Percentiles rank a stretch among this genome's conserved stretches.
Evolutionary conservation across 805 yeast genomes (phyloP).

Genomic region (Candida ponderosae): DNA sequence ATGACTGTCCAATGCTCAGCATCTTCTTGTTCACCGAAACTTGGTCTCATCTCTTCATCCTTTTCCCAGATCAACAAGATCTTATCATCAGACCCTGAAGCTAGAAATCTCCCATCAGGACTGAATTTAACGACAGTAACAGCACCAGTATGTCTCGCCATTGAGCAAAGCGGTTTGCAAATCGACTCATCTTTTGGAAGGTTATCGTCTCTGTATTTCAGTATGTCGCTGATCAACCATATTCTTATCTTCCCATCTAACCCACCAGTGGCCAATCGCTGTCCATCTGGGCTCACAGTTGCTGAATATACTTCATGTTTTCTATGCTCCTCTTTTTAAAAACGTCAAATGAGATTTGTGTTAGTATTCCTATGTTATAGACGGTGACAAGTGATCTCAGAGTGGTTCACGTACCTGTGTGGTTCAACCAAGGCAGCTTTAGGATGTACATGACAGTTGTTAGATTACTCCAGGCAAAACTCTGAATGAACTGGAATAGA

Average conservation of each 20-base stretch:
- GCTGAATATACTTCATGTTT: conserved; percentile 82
- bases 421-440: conserved; percentile 68
- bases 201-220: conserved; percentile 23
- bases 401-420: conserved; percentile 29
- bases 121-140: conserved; percentile 91
- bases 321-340: conserved; percentile 58
- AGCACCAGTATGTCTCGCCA: conserved; percentile 95
- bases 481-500: too few relatives aligned
- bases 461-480: too few relatives aligned
- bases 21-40: conserved; percentile 71
- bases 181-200: conserved; percentile 20
- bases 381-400: background rate
- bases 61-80: conserved; percentile 88
- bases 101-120: conserved; percentile 85
- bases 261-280: conserved; percentile 89
- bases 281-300: conserved; percentile 73
- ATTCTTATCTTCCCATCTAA: conserved; percentile 85
- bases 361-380: too few relatives aligned
- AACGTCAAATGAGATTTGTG: conserved; percentile 1
- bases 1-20: conserved; percentile 92
- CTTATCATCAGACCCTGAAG: conserved; percentile 93
- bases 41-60: conserved; percentile 54
- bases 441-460: conserved; percentile 62
- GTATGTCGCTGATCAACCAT: conserved; percentile 65
- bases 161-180: conserved; percentile 70